Evolutionary conservation across 352 stramenopile species (phyloP).

Genomic region (Phytophthora sansomeana): DNA sequence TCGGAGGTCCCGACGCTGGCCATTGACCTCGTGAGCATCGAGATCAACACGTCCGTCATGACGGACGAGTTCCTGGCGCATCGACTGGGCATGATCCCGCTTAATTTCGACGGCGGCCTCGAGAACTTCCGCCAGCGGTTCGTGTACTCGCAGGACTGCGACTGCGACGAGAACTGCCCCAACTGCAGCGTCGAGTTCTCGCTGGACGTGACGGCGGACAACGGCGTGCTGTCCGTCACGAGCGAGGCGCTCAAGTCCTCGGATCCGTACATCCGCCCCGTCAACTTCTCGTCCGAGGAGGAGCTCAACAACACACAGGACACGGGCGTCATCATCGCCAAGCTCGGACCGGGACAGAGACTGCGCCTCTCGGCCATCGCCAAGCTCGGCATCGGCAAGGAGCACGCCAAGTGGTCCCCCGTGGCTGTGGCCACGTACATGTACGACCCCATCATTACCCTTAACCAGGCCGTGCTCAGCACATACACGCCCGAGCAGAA

Average conservation of each 20-base stretch:
- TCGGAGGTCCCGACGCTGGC: conserved; percentile 97
- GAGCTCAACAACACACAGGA: conserved; percentile 95
- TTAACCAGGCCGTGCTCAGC: conserved; percentile 93
- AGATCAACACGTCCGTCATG: conserved; percentile 97
- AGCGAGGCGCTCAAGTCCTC: conserved; percentile 83
- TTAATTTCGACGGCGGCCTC: conserved; percentile 89
- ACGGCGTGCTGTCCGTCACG: conserved; percentile 76
- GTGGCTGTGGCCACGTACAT: conserved; percentile 96
- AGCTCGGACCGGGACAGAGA: conserved; percentile 95
- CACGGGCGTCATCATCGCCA: conserved; percentile 96
- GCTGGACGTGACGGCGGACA: conserved; percentile 92
- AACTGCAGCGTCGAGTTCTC: conserved; percentile 98
- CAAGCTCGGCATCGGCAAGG: conserved; percentile 95
- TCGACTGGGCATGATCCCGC: conserved; percentile 97
- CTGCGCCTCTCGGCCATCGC: conserved; percentile 96
- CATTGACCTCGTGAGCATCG: conserved; percentile 99
- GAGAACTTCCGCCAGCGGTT: conserved; percentile 93
- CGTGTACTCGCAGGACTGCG: conserved; percentile 89
- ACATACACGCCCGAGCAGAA: conserved; percentile 96
- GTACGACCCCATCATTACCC: conserved; percentile 91
- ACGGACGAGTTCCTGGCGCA: conserved; percentile 99
- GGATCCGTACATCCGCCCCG: conserved; percentile 86
- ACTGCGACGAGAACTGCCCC: conserved; percentile 96
- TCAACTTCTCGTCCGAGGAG: conserved; percentile 90
- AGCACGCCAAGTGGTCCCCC: conserved; percentile 98